Evolutionary conservation across 495 filamentous ascomycete species (phyloP).

Genomic region (Stereocaulon alpinum): DNA sequence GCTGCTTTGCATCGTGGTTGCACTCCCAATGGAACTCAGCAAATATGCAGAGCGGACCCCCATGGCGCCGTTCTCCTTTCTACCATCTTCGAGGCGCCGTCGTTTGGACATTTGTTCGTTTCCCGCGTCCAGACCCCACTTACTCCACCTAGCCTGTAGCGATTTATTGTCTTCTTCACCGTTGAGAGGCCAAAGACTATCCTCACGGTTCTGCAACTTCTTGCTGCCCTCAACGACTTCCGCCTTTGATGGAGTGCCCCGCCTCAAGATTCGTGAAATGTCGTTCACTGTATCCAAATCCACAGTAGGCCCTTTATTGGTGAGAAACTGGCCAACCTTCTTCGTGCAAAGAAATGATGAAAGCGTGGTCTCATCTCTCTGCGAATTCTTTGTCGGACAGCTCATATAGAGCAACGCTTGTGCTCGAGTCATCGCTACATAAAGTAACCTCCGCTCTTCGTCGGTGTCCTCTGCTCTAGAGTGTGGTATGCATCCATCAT

Average conservation of each 20-base stretch:
- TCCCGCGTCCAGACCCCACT: slow-evolving; percentile 16
- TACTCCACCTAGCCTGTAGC: slow-evolving; percentile 30
- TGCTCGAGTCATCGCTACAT: slow-evolving; percentile 97
- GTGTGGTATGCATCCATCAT: slow-evolving; percentile 89
- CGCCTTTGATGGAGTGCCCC: slow-evolving; percentile 39
- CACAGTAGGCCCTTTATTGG: slow-evolving; percentile 48
- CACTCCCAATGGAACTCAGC: slow-evolving; percentile 3
- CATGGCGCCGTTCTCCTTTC: background rate
- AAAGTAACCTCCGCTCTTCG: slow-evolving; percentile 84
- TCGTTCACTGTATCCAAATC: slow-evolving; percentile 42
- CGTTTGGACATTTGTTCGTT: slow-evolving; percentile 26
- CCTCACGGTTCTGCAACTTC: slow-evolving; percentile 40
- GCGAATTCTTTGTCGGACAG: slow-evolving; percentile 56
- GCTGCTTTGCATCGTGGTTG: slow-evolving; percentile 25
- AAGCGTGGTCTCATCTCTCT: slow-evolving; percentile 49
- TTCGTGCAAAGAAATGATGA: slow-evolving; percentile 52
- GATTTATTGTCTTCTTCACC: slow-evolving; percentile 41
- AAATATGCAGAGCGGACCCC: background rate
- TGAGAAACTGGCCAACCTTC: slow-evolving; percentile 40
- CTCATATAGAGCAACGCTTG: slow-evolving; percentile 87
- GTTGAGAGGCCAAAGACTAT: slow-evolving; percentile 54
- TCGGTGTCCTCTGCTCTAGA: slow-evolving; percentile 80
- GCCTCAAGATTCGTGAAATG: slow-evolving; percentile 53
- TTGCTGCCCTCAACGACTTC: slow-evolving; percentile 38
- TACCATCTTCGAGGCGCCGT: slow-evolving; percentile 13